Conservation (phyloP, 805 yeast genomes). For the Saccharomycopsis capsularis region DNA sequence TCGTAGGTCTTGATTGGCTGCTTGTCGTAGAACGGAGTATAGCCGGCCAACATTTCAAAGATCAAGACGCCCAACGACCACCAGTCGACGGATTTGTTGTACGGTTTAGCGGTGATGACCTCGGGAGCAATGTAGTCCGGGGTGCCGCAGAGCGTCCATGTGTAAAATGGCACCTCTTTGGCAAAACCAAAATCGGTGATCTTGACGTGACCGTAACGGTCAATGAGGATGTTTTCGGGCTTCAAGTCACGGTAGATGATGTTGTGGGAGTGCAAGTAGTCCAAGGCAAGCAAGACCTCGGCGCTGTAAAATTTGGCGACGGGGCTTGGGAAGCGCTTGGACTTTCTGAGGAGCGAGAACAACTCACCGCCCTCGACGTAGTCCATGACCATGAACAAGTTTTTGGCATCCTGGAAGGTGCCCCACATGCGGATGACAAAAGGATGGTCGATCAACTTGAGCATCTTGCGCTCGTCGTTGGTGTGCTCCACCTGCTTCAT, state of each 20-base stretch:
- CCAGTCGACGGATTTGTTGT: conserved; percentile 95
- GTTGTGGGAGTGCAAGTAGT: conserved; percentile 77
- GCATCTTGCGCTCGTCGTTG: conserved; percentile 87
- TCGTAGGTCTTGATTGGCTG: conserved; percentile 94
- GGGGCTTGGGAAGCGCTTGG: conserved; percentile 89
- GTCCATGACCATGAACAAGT: conserved; percentile 92
- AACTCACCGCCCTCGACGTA: conserved; percentile 95
- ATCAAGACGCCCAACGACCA: conserved; percentile 93
- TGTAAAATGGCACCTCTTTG: conserved; percentile 83
- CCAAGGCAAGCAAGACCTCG: conserved; percentile 78
- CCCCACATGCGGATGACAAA: conserved; percentile 95
- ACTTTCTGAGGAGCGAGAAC: conserved; percentile 75
- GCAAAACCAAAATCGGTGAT: conserved; percentile 94
- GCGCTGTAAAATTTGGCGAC: conserved; percentile 96
- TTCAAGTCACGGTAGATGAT: conserved; percentile 88
- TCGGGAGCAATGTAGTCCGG: conserved; percentile 97
- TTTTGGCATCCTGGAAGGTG: conserved; percentile 81
- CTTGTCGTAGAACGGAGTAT: conserved; percentile 89
- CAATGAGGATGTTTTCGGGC: conserved; percentile 86
- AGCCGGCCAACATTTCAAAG: conserved; percentile 91
- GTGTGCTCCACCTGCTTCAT: conserved; percentile 96
- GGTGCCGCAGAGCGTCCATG: conserved; percentile 92
- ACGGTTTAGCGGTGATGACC: conserved; percentile 87
- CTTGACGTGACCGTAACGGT: conserved; percentile 84
- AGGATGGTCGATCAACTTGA: conserved; percentile 82